Conservation (phyloP, 495 filamentous ascomycete species). For the Paragyromitra xinjiangensis region DNA sequence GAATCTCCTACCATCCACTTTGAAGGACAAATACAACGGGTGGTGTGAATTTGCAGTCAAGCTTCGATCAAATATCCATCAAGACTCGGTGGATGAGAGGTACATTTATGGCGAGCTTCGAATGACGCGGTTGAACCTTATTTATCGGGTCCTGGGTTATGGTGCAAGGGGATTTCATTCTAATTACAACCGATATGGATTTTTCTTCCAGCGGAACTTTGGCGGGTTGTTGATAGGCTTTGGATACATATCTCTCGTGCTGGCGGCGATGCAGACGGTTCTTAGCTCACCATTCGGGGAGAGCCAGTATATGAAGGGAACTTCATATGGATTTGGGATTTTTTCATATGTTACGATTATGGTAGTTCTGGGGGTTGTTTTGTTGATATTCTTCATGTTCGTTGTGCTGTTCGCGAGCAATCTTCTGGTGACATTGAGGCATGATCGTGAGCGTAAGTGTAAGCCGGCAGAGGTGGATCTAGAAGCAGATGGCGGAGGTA, state of each 20-base stretch:
- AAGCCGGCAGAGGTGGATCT: no score
- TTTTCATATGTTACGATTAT: slow-evolving; percentile 32
- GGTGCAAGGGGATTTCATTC: slow-evolving; percentile 40
- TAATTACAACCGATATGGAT: slow-evolving; percentile 26
- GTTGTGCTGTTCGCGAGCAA: not conserved
- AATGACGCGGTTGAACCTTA: slow-evolving; percentile 56
- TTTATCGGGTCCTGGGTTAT: slow-evolving; percentile 37
- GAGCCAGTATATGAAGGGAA: slow-evolving; percentile 36
- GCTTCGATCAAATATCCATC: not conserved
- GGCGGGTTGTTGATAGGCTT: slow-evolving; percentile 52
- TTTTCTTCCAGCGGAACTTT: slow-evolving; percentile 58
- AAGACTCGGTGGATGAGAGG: slow-evolving; percentile 34
- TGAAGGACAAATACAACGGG: slow-evolving; percentile 39
- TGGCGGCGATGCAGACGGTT: slow-evolving; percentile 59
- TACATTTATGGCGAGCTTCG: slow-evolving; percentile 61
- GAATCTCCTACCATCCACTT: slow-evolving; percentile 53
- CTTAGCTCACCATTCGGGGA: slow-evolving; percentile 35
- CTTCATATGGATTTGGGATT: slow-evolving; percentile 51
- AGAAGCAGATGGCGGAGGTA: no score
- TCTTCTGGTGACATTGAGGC: not conserved
- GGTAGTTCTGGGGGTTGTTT: not conserved
- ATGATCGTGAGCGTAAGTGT: no score
- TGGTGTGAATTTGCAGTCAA: slow-evolving; percentile 41
- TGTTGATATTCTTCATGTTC: not conserved
- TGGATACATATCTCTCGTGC: slow-evolving; percentile 55